Conservation (phyloP, 768 basidiomycete species). For the Sporobolomyces phaffii region DNA sequence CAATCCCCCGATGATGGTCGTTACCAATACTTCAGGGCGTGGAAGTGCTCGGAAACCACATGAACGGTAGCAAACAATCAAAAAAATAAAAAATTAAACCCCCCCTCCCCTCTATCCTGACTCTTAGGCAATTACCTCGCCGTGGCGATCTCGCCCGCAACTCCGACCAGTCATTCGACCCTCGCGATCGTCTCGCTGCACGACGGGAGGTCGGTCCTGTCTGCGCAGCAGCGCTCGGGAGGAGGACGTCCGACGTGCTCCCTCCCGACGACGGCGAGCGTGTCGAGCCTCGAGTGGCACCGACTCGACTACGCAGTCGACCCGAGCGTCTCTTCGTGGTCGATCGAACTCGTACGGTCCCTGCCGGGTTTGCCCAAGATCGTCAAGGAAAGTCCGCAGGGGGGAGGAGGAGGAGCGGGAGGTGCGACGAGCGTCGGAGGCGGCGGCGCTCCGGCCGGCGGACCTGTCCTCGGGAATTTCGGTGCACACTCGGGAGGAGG, state of each 20-base stretch:
- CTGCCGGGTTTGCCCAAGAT: constrained; percentile 26
- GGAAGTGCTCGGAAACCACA: too few species aligned
- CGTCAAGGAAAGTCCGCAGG: too few species aligned
- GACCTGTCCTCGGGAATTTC: neutral
- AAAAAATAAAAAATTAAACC: too few species aligned
- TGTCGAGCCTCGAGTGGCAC: constrained; percentile 29
- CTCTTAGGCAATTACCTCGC: neutral
- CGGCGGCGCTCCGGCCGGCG: neutral
- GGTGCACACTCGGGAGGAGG: neutral
- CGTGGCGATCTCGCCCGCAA: constrained; percentile 1
- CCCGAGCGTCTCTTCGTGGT: constrained; percentile 4
- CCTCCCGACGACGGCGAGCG: neutral
- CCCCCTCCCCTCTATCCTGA: too few species aligned
- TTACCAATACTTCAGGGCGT: too few species aligned
- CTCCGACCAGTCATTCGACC: neutral
- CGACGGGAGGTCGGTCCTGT: constrained; percentile 9
- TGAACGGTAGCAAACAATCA: too few species aligned
- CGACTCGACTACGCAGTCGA: neutral
- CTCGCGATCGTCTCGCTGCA: constrained; percentile 30
- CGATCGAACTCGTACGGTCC: neutral
- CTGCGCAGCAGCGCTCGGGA: too few species aligned
- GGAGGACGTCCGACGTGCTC: neutral
- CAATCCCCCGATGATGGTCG: too few species aligned
- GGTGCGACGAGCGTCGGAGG: neutral
- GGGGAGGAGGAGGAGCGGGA: neutral